Evolutionary conservation across 164 flowering plant species (phyloP).

Genomic region (Sextonia rubra): DNA sequence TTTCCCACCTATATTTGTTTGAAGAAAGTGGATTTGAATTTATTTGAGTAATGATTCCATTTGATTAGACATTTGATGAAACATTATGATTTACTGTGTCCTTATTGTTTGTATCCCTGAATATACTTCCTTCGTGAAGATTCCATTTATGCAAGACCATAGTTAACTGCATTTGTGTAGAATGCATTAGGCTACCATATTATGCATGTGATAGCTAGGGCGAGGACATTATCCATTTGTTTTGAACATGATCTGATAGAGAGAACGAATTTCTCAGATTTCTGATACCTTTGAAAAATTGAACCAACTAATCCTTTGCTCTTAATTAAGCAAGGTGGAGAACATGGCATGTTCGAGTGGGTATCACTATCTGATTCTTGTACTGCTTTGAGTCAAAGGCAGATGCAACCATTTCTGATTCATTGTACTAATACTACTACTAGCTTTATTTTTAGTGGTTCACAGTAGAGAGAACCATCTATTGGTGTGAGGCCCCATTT

Average conservation of each 20-base stretch:
- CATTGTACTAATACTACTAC: too few species aligned
- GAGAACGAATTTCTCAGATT: neutral
- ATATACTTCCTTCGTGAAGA: neutral
- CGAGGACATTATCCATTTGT: neutral
- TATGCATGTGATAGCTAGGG: too few species aligned
- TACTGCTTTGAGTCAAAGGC: too few species aligned
- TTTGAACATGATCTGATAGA: neutral
- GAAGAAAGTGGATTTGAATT: slow-evolving; percentile 1
- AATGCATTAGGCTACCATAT: too few species aligned
- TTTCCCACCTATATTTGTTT: neutral
- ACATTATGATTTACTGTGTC: neutral
- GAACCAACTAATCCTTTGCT: neutral
- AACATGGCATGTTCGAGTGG: neutral
- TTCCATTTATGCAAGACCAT: neutral
- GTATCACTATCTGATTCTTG: neutral
- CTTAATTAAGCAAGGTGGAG: neutral
- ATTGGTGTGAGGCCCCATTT: too few species aligned
- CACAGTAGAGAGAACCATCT: too few species aligned
- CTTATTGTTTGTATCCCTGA: neutral
- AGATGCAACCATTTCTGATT: neutral
- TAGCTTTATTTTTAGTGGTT: too few species aligned
- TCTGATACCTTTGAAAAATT: neutral
- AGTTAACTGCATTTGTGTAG: neutral
- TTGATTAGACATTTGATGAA: neutral
- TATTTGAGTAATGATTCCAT: neutral